Base-by-base conservation (phyloP, 169 alveolate species). In the Babesia divergens region DNA sequence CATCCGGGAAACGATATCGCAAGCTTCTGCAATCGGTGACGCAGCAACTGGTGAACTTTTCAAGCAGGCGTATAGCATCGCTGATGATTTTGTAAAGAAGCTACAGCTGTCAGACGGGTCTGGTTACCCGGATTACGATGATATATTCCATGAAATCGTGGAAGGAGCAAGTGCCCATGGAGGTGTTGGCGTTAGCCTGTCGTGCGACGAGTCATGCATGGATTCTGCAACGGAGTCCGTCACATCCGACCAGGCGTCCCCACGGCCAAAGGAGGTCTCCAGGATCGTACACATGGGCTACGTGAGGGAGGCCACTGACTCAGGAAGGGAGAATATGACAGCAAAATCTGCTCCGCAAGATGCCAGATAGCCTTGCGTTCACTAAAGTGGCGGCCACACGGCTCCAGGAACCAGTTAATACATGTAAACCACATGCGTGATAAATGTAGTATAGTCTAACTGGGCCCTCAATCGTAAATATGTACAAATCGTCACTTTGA, bases 31-130 rank as follows among this genome's bases (percentile, higher is more conserved):
- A 20, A 40, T 47, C 20, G 64, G 54, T 3, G 69, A 53, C 4
- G 80, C 49, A n/a, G 80, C 80, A 5, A 53, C 80, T 7, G 69
- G 43, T n/a, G 80, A 68, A 40, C 22, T 68, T 11, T 22, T 40
- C 16, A 68, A 43, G 51, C 80, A 53, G 16, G 65, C 80, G 14
- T 37, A 24, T 13, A 53, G 29, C 40, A 26, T 62, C 14, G 47
- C 59, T 13, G 60, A 62, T 46, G 72, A 62, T 37, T 43, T 62
- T 16, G 47, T 60, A 2, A 62, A 46, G 8, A 46, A 11, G n/a
- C 44, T 44, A 34, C 40, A 42, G 4, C 3, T 26, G 22, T n/a
- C 37, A 18, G 60, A 62, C 3, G 72, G 28, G n/a, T n/a, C n/a
- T n/a, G n/a, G n/a, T n/a, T n/a, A n/a, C n/a, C n/a, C n/a, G n/a